Evolutionary conservation across 495 filamentous ascomycete genomes (phyloP).

Genomic region (Jackrogersella minutella): DNA sequence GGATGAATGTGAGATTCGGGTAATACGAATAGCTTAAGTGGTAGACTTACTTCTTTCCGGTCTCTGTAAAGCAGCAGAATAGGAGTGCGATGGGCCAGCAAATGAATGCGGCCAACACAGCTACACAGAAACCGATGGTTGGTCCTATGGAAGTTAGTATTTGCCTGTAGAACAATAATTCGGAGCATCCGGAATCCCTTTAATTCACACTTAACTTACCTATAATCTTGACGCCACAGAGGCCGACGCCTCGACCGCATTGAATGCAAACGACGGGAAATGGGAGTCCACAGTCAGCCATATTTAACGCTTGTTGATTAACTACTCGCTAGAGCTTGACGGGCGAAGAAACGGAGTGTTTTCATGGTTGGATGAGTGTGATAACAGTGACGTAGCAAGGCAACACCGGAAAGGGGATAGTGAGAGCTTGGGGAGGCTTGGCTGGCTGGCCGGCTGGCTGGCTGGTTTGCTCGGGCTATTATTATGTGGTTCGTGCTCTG

Average conservation of each 20-base stretch:
- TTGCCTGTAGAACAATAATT: neutral
- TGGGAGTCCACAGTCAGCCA: constrained; percentile 38
- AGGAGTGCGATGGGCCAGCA: constrained; percentile 41
- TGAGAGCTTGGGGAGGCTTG: neutral
- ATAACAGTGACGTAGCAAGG: constrained; percentile 69
- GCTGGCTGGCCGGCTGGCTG: no score
- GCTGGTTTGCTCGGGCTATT: no score
- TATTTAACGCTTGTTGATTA: constrained; percentile 23
- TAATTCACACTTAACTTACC: constrained; percentile 19
- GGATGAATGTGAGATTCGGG: neutral
- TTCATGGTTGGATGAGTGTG: constrained; percentile 67
- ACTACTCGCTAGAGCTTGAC: constrained; percentile 24
- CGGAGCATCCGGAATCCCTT: neutral
- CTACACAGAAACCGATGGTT: constrained; percentile 39
- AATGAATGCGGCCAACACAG: constrained; percentile 28
- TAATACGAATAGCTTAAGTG: neutral
- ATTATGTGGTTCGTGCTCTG: no score
- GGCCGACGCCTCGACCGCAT: constrained; percentile 37
- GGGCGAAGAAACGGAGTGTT: constrained; percentile 62
- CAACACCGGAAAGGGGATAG: constrained; percentile 59
- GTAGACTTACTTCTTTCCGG: constrained; percentile 37
- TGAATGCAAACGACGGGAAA: constrained; percentile 42
- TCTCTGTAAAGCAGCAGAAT: constrained; percentile 41
- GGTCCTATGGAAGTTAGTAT: constrained; percentile 15
- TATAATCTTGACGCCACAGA: constrained; percentile 39